Base-by-base conservation (phyloP, 2,329 filamentous ascomycete genomes). In the Epichloe sp. region DNA sequence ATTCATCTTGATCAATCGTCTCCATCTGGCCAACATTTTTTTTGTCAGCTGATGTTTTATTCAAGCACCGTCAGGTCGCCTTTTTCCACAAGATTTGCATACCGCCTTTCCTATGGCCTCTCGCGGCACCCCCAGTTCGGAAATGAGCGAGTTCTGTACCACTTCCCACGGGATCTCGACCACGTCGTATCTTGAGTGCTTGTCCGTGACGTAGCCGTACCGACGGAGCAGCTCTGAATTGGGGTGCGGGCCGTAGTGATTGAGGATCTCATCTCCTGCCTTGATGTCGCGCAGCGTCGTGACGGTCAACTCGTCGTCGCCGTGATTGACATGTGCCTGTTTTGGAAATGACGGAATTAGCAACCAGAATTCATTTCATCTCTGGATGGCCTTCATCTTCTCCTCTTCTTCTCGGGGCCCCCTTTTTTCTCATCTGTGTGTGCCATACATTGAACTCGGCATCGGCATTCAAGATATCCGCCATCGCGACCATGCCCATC, bases 401-500 rank as follows among this genome's bases (percentile, higher is more conserved):
- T n/a, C n/a, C n/a, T n/a, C n/a, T n/a, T n/a, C n/a, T n/a, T n/a
- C n/a, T n/a, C n/a, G n/a, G n/a, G n/a, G n/a, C n/a, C n/a, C n/a
- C n/a, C n/a, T n/a, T 23, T 26, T 10, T 44, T 7, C 26, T n/a
- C 2, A 31, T 38, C 37, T 31, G 26, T 21, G 3, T 8, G 23
- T 8, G 26, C 65, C 74, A 59, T 59, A 85, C 85, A 58, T 95
- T 95, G 65, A 93, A 93, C 56, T 88, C 82, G 4, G 86, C 88
- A 63, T 95, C 87, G 0, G 89, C 88, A 60, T 95, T 95, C 35
- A 96, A 74, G 61, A 95, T 83, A 63, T 95, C 90, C 1, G 89
- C 89, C 72, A 96, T 78, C 1, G 89, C 88, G 0, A 95, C 85
- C 87, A 95, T 93, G 49, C 86, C 89, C 68, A 95, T 87, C 63